A percentile compares a stretch with the other conserved stretches of the same genome.
Evolutionary conservation across 2,329 filamentous ascomycete species (phyloP).

Genomic region (Cylindrodendrum hubeiense): DNA sequence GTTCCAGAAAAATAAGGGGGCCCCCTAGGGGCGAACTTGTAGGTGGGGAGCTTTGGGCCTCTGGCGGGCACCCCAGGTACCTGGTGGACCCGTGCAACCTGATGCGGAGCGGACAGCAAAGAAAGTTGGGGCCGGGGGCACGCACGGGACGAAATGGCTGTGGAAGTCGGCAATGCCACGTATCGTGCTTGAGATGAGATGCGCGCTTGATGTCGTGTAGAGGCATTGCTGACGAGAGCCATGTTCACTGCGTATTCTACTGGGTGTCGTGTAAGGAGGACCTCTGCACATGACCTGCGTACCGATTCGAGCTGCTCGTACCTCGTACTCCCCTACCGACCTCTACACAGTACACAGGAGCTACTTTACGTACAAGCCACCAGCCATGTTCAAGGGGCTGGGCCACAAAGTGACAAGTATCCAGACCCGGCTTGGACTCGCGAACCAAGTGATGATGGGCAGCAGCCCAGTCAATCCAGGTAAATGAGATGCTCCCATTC

Average conservation of each 20-base stretch:
- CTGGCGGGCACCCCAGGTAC: slow-evolving; percentile 17
- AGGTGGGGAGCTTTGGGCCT: slow-evolving; percentile 5
- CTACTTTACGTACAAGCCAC: too few relatives aligned
- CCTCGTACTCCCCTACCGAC: neutral
- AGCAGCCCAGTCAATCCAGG: slow-evolving; percentile 8
- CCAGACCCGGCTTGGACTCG: neutral
- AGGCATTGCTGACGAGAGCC: neutral
- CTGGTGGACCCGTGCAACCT: slow-evolving; percentile 12
- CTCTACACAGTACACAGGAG: too few relatives aligned
- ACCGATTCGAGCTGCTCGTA: neutral
- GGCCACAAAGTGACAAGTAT: neutral
- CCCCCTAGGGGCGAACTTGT: slow-evolving; percentile 3
- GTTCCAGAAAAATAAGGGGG: slow-evolving; percentile 45
- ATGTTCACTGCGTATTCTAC: neutral
- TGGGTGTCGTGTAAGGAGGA: neutral
- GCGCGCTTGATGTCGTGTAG: neutral
- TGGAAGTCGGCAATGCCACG: slow-evolving; percentile 22
- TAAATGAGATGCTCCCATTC: slow-evolving; percentile 27
- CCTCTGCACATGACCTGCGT: neutral
- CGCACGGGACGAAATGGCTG: slow-evolving; percentile 14
- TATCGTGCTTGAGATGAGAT: slow-evolving; percentile 10
- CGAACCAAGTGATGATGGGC: neutral
- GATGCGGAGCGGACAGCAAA: slow-evolving; percentile 11
- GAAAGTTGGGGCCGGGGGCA: slow-evolving; percentile 14
- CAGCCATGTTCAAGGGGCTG: neutral